phyloP scores from a whole-genome alignment of 1,284 basidiomycete species.

The Gastroboletus turbinatus region DNA sequence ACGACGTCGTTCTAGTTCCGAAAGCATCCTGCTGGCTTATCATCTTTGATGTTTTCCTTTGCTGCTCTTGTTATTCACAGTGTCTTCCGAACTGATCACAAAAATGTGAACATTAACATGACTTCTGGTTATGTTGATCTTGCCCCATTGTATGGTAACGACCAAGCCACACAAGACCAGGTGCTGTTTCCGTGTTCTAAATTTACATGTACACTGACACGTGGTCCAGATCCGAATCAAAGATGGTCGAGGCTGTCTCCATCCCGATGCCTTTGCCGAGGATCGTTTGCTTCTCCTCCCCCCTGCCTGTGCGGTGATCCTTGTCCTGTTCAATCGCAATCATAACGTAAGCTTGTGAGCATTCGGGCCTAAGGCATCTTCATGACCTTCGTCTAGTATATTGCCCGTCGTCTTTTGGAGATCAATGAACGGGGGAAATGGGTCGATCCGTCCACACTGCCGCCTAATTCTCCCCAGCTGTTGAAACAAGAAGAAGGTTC shows the following conservation, averaged over 20 bases:
- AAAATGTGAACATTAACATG: conserved; percentile 70
- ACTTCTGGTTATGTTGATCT: conserved; percentile 89
- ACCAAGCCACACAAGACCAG: conserved; percentile 58
- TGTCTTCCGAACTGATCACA: conserved; percentile 73
- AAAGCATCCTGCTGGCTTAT: conserved; percentile 76
- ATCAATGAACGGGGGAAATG: conserved; percentile 75
- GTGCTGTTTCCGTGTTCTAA: conserved; percentile 32
- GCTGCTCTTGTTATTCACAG: conserved; percentile 83
- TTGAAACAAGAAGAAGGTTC: conserved; percentile 62
- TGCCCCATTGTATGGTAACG: conserved; percentile 74
- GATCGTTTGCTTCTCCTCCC: conserved; percentile 80
- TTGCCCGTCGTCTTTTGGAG: conserved; percentile 72
- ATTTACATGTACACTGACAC: conserved; percentile 4
- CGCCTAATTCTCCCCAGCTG: conserved; percentile 37
- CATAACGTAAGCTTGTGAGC: conserved; percentile 65
- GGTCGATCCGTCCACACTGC: conserved; percentile 47
- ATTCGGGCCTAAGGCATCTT: not conserved
- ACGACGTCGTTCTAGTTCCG: conserved; percentile 49
- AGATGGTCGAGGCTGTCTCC: conserved; percentile 65
- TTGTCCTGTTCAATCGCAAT: conserved; percentile 80
- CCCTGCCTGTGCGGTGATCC: conserved; percentile 68
- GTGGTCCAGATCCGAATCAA: conserved; percentile 41
- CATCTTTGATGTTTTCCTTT: conserved; percentile 78
- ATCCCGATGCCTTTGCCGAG: conserved; percentile 75
- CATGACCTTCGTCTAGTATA: conserved; percentile 52